phyloP scores from a whole-genome alignment of 805 yeast genomes.

The Kodamaea neixiangensis region DNA sequence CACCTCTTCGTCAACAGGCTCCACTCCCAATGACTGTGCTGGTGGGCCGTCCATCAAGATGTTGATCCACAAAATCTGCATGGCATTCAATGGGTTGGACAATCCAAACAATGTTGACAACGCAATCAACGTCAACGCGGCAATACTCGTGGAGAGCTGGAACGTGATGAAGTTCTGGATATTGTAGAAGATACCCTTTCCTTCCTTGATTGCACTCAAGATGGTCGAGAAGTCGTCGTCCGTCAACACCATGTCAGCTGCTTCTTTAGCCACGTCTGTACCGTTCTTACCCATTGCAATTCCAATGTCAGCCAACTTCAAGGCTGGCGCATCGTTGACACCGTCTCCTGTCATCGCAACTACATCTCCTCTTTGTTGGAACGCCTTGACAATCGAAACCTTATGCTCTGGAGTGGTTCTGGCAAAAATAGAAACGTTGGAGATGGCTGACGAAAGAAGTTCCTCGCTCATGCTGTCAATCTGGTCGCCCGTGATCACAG shows the following conservation, averaged over 20 bases:
- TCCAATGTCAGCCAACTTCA: constrained; percentile 94
- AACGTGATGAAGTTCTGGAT: constrained; percentile 93
- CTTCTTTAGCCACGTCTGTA: constrained; percentile 98
- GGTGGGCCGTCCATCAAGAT: constrained; percentile 99
- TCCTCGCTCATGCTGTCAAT: constrained; percentile 73
- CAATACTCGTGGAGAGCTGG: constrained; percentile 94
- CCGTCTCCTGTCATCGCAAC: constrained; percentile 99
- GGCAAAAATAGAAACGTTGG: constrained; percentile 85
- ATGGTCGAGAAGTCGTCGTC: constrained; percentile 97
- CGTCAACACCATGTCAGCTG: constrained; percentile 95
- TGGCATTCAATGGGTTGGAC: constrained; percentile 94
- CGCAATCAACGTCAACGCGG: constrained; percentile 89
- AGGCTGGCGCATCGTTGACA: constrained; percentile 98
- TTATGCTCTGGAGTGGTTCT: constrained; percentile 96
- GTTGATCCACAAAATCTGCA: constrained; percentile 98
- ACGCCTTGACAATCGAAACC: constrained; percentile 83
- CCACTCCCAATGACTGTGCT: constrained; percentile 96
- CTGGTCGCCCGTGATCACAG: constrained; percentile 84
- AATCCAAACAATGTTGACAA: constrained; percentile 81
- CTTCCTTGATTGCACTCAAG: constrained; percentile 78
- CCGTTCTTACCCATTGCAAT: constrained; percentile 93
- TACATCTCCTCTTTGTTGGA: constrained; percentile 87
- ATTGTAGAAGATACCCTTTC: constrained; percentile 94
- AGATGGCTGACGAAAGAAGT: constrained; percentile 72
- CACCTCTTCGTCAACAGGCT: constrained; percentile 93